Evolutionary conservation across 2,329 filamentous ascomycete species (phyloP).

Genomic region (Diaporthe longicolla): DNA sequence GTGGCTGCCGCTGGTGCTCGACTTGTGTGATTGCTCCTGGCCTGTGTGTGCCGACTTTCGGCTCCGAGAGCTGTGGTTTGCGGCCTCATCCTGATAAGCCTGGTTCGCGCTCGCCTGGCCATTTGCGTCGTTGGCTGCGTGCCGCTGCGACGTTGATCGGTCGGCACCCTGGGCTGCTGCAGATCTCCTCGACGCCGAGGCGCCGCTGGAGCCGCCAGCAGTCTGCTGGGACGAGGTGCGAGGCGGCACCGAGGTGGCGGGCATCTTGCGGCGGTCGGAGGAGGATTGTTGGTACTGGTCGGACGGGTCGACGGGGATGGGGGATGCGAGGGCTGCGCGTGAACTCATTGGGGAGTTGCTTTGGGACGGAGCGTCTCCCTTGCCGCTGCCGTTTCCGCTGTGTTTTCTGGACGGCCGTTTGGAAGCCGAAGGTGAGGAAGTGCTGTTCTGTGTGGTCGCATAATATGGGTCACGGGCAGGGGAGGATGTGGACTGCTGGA

Average conservation of each 20-base stretch:
- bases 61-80: conserved; percentile 55
- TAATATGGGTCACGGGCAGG: conserved; percentile 70
- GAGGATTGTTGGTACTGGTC: conserved; percentile 60
- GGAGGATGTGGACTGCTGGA: conserved; percentile 53
- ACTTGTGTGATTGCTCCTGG: conserved; percentile 58
- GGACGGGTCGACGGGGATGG: conserved; percentile 55
- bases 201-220: conserved; percentile 52
- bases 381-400: conserved; percentile 41
- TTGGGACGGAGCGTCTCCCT: conserved; percentile 47
- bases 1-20: conserved; percentile 55
- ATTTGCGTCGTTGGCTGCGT: conserved; percentile 50
- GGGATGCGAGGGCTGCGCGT: conserved; percentile 60
- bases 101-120: conserved; percentile 53
- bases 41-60: conserved; percentile 55
- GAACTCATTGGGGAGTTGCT: conserved; percentile 62
- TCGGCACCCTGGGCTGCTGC: conserved; percentile 46
- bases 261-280: conserved; percentile 70
- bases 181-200: conserved; percentile 60
- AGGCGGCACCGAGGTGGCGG: conserved; percentile 82
- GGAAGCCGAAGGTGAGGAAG: conserved; percentile 65
- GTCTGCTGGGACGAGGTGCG: conserved; percentile 80
- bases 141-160: conserved; percentile 36
- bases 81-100: conserved; percentile 52
- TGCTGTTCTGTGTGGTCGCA: conserved; percentile 63
- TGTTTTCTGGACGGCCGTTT: conserved; percentile 61